These are phyloP conservation scores for Hyphopichia fennica DNA, from an alignment of 1,139 yeast genomes.

Conservation along the genomic window DNA sequence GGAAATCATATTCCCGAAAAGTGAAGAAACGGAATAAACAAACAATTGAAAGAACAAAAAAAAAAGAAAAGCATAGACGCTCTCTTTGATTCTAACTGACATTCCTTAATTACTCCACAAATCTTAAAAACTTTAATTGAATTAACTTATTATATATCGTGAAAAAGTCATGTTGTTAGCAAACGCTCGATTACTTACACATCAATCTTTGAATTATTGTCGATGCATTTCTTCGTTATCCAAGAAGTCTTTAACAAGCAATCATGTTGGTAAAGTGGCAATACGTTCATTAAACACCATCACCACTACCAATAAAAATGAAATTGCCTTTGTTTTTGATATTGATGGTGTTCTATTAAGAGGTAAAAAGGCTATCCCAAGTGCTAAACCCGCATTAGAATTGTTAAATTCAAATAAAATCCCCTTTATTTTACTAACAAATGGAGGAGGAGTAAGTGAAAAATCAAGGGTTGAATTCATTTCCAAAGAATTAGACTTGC, in stretches of 20 bases:
- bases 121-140: too few relatives aligned
- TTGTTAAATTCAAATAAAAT: slow-evolving; percentile 54
- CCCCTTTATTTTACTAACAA: slow-evolving; percentile 84
- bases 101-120: too few relatives aligned
- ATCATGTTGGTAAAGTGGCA: not conserved
- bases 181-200: not conserved
- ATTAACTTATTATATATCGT: too few relatives aligned
- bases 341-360: slow-evolving; percentile 93
- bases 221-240: not conserved
- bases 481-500: slow-evolving; percentile 48
- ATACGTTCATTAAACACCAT: not conserved
- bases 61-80: too few relatives aligned
- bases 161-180: not conserved
- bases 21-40: too few relatives aligned
- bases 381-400: slow-evolving; percentile 65
- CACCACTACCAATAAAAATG: not conserved
- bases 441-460: slow-evolving; percentile 90
- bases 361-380: slow-evolving; percentile 68
- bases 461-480: slow-evolving; percentile 57
- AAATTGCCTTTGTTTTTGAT: slow-evolving; percentile 32
- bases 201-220: not conserved
- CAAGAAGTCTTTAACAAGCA: not conserved
- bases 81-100: too few relatives aligned
- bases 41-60: too few relatives aligned
- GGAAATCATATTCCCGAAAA: too few relatives aligned